Conservation (phyloP, 352 stramenopile genomes). For the Pythium dissotocum region DNA sequence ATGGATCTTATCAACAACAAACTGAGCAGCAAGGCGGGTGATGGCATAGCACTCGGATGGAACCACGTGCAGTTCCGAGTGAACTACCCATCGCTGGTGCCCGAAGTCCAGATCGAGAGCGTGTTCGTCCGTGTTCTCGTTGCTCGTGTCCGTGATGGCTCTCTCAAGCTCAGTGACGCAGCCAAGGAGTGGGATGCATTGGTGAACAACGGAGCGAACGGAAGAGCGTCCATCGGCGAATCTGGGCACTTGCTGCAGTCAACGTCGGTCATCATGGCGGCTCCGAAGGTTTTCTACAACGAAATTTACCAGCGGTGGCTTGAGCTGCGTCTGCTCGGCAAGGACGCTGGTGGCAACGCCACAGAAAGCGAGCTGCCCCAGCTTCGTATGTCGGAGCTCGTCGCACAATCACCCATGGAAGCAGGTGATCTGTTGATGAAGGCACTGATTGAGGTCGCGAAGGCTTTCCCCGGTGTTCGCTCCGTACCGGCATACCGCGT, state of each 20-base stretch:
- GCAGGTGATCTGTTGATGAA: constrained; percentile 60
- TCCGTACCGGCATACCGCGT: constrained; percentile 15
- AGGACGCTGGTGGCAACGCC: constrained; percentile 28
- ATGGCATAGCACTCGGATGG: constrained; percentile 34
- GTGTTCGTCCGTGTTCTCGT: constrained; percentile 78
- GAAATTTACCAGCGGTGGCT: constrained; percentile 84
- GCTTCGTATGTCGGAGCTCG: constrained; percentile 23
- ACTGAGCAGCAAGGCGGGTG: neutral
- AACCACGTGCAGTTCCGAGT: constrained; percentile 74
- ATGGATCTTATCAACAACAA: constrained; percentile 15
- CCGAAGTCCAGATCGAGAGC: constrained; percentile 63
- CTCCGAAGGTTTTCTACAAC: constrained; percentile 67
- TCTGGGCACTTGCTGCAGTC: constrained; percentile 56
- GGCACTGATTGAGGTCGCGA: constrained; percentile 64
- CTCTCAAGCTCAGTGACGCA: constrained; percentile 57
- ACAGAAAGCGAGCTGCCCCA: constrained; percentile 15
- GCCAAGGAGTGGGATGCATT: constrained; percentile 29
- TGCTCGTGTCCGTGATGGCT: constrained; percentile 68
- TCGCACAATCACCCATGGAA: constrained; percentile 10
- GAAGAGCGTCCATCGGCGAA: constrained; percentile 5
- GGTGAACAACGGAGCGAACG: neutral
- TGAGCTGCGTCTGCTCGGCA: constrained; percentile 60
- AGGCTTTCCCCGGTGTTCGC: constrained; percentile 44
- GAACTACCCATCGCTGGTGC: constrained; percentile 56
- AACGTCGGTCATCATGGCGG: constrained; percentile 64